Conservation (phyloP, 164 flowering plant species). For the Magnolia changhungtana region DNA sequence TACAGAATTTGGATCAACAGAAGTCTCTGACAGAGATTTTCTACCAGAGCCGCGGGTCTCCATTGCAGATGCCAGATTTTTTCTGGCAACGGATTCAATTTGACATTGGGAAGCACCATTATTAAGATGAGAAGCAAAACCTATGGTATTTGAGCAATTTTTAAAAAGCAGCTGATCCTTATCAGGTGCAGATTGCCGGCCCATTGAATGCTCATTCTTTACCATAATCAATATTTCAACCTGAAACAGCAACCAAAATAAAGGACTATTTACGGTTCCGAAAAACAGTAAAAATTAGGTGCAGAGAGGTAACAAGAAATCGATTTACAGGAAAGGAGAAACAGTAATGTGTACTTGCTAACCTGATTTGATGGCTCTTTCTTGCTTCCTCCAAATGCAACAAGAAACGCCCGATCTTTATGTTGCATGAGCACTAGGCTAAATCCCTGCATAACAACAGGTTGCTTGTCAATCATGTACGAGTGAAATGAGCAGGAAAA, state of each 20-base stretch:
- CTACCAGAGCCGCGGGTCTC: constrained; percentile 90
- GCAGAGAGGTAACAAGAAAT: not conserved
- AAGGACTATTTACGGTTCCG: not conserved
- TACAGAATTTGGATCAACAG: constrained; percentile 41
- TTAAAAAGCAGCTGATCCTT: constrained; percentile 41
- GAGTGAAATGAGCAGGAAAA: constrained; percentile 6
- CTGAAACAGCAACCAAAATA: constrained; percentile 27
- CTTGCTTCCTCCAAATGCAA: constrained; percentile 89
- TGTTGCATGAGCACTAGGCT: constrained; percentile 84
- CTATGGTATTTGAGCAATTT: constrained; percentile 40
- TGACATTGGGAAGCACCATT: constrained; percentile 32
- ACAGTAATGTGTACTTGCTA: not conserved
- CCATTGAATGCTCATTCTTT: constrained; percentile 51
- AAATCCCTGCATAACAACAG: constrained; percentile 59
- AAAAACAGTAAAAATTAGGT: not conserved
- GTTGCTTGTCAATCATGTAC: not conserved
- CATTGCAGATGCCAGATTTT: constrained; percentile 65
- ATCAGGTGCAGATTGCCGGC: constrained; percentile 38
- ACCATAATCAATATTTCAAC: constrained; percentile 75
- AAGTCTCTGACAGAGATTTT: constrained; percentile 72
- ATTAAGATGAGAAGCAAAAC: constrained; percentile 21
- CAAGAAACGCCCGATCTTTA: constrained; percentile 81
- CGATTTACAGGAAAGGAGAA: not conserved
- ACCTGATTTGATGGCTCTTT: constrained; percentile 96
- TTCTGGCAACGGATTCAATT: constrained; percentile 49